A percentile compares a stretch with the other conserved stretches of the same genome.
Conservation (phyloP, 768 basidiomycete genomes). For the Suillus americanus region DNA sequence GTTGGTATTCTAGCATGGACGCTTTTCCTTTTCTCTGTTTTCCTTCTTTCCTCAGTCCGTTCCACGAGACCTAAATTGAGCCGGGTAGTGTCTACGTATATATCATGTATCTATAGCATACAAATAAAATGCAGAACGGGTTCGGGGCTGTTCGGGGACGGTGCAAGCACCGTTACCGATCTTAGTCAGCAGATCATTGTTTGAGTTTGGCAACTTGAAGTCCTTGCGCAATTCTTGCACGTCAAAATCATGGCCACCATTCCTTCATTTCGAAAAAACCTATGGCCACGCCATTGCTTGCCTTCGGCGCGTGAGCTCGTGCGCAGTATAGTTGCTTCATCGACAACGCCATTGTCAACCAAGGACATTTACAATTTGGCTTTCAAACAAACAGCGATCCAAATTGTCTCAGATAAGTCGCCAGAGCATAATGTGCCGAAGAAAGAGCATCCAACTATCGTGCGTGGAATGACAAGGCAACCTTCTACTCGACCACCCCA, state of each 20-base stretch:
- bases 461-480: neutral
- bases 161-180: no score
- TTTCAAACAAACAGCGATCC: constrained; percentile 13
- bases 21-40: no score
- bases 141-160: no score
- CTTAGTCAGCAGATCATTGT: no score
- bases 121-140: no score
- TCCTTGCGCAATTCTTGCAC: no score
- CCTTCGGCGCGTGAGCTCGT: constrained; percentile 13
- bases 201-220: no score
- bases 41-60: no score
- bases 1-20: no score
- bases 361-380: constrained; percentile 27
- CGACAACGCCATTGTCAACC: constrained; percentile 25
- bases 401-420: neutral
- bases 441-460: neutral
- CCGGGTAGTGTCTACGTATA: no score
- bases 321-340: constrained; percentile 19
- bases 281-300: neutral
- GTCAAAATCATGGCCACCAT: neutral
- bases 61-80: neutral
- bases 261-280: neutral
- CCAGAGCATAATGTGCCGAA: constrained; percentile 10
- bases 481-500: constrained; percentile 34
- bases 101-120: no score